Evolutionary conservation across 768 basidiomycete species (phyloP), one percentile per base, ranked within the genome.

Genomic region (Suillus tomentosus): DNA sequence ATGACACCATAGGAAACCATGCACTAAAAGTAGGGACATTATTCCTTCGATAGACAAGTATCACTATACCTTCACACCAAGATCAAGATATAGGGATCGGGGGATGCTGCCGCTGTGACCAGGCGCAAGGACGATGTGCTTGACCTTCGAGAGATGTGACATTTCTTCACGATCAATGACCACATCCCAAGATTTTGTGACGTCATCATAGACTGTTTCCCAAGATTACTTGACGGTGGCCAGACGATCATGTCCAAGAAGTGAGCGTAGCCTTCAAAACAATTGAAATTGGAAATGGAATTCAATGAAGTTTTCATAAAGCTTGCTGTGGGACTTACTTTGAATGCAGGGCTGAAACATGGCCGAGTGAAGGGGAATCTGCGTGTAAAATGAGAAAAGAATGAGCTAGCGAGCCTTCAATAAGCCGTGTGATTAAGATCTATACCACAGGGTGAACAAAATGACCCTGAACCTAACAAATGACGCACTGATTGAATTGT

Each of bases 241-340:
- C 86, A 89, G 19, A 87, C 81, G 66, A 87, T 84, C 9, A 91
- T 69, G 64, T 89, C 88, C 62, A 88, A 76, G 4, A 80, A 71
- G 11, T 81, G 76, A 0, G 83, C 86, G 64, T 90, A 90, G 9
- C 70, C 76, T 70, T 90, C 88, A 1, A 90, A 79, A 85, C 85
- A 90, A 65, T 86, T 84, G 81, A 87, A 42, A 89, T 9, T 22
- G 42, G 60, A 65, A 62, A n/a, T 42, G 43, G 0, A 11, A 2
- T 17, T 31, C 31, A 24, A 47, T 40, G 37, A 19, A 54, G 8
- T 17, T 48, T 8, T 13, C 9, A 37, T 15, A 17, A 24, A 7
- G 17, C 15, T 61, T 5, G 14, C 34, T 9, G 10, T 24, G 24
- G 13, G 17, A 62, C 48, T 34, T 62, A 82, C 82, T 76, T 87